A percentile compares a stretch with the other conserved stretches of the same genome.
phyloP scores from a whole-genome alignment of 495 filamentous ascomycete species.

The Barbatosphaeria neglecta region DNA sequence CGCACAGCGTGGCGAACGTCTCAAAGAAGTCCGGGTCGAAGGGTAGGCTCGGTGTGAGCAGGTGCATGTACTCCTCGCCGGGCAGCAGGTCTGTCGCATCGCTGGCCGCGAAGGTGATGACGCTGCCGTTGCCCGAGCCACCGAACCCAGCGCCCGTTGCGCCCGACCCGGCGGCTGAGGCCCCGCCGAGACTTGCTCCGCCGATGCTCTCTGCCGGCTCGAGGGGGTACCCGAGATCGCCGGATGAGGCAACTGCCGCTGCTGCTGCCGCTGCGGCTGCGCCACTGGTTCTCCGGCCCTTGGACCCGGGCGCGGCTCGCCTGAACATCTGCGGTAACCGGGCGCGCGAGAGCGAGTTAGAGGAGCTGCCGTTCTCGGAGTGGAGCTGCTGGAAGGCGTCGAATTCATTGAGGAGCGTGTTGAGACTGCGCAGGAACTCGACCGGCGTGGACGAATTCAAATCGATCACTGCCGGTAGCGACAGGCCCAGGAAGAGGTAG shows the following conservation, averaged over 20 bases:
- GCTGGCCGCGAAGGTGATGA: conserved; percentile 32
- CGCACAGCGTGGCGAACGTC: conserved; percentile 93
- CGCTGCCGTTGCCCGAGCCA: conserved; percentile 10
- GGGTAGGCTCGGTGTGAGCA: conserved; percentile 82
- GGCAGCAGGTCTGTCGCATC: conserved; percentile 37
- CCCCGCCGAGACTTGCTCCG: conserved; percentile 16
- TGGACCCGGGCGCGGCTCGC: conserved; percentile 40
- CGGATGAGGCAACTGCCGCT: background rate
- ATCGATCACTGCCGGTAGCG: conserved; percentile 79
- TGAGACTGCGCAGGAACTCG: conserved; percentile 81
- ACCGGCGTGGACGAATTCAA: conserved; percentile 61
- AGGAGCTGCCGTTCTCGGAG: conserved; percentile 57
- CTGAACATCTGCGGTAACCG: conserved; percentile 87
- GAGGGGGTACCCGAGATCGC: conserved; percentile 7
- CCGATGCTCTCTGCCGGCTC: conserved; percentile 5
- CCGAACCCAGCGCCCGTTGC: conserved; percentile 2
- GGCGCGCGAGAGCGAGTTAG: conserved; percentile 61
- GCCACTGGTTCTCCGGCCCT: conserved; percentile 61
- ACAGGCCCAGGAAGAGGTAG: conserved; percentile 85
- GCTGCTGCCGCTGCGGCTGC: conserved; percentile 32
- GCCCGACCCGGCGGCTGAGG: background rate
- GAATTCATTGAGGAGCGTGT: conserved; percentile 80
- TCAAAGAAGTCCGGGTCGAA: conserved; percentile 98
- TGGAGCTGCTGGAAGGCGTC: conserved; percentile 84
- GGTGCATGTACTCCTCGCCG: conserved; percentile 75